Percentiles rank a stretch among this genome's conserved stretches.
Evolutionary conservation across 83 land plant species (phyloP).

Genomic region (Picea abies): DNA sequence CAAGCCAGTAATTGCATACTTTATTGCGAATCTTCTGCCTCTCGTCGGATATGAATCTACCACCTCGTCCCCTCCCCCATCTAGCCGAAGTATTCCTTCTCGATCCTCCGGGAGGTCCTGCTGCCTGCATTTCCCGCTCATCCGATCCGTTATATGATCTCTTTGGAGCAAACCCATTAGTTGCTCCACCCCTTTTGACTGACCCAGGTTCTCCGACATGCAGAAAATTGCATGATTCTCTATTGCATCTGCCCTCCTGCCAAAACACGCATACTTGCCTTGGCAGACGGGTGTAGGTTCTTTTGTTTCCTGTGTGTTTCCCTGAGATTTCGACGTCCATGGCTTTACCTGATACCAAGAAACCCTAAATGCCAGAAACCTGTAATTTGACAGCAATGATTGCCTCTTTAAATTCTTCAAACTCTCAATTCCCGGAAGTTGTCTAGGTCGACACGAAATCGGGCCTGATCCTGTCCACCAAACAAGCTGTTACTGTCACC

Average conservation of each 20-base stretch:
- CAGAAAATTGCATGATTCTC: constrained; percentile 56
- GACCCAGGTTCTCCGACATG: constrained; percentile 44
- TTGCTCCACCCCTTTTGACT: background rate
- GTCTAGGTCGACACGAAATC: too few species aligned
- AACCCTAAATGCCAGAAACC: too few species aligned
- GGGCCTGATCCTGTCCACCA: too few species aligned
- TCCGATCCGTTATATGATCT: constrained; percentile 15
- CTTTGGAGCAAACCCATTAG: constrained; percentile 22
- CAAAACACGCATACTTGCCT: constrained; percentile 58
- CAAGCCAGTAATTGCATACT: constrained; percentile 68
- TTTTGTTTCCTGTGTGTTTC: constrained; percentile 9
- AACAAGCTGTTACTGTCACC: too few species aligned
- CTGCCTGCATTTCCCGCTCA: constrained; percentile 9
- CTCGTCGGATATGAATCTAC: constrained; percentile 6
- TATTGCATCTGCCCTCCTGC: constrained; percentile 63
- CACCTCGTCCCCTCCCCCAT: constrained; percentile 35
- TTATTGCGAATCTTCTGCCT: constrained; percentile 32
- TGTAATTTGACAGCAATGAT: too few species aligned
- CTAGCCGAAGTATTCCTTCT: constrained; percentile 23
- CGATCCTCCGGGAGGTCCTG: constrained; percentile 13
- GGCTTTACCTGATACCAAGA: background rate
- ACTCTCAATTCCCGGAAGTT: too few species aligned
- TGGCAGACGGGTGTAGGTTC: constrained; percentile 20
- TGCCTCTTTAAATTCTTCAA: too few species aligned
- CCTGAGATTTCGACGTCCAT: constrained; percentile 35